These are phyloP conservation scores for Neoboletus magnificus DNA, from an alignment of 768 basidiomycete species.

Conservation along the genomic window DNA sequence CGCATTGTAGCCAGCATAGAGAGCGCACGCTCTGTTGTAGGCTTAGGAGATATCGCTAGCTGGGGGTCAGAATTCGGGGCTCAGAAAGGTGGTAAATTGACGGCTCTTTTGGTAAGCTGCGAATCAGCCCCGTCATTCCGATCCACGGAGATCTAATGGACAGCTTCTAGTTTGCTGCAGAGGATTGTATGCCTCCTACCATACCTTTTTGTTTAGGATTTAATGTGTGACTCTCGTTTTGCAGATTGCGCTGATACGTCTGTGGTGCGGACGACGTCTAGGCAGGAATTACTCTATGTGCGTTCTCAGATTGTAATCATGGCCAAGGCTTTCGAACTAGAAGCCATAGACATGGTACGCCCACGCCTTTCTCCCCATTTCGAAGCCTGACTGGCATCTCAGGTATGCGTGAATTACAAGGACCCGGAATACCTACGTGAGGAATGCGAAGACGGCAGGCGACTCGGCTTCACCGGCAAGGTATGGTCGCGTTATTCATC, in stretches of 20 bases:
- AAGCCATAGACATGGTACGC: slow-evolving; percentile 86
- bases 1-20: slow-evolving; percentile 81
- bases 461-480: slow-evolving; percentile 91
- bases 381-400: slow-evolving; percentile 1
- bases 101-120: slow-evolving; percentile 54
- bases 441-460: slow-evolving; percentile 76
- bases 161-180: slow-evolving; percentile 76
- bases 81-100: slow-evolving; percentile 50
- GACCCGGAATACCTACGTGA: slow-evolving; percentile 61
- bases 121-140: neutral
- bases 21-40: slow-evolving; percentile 69
- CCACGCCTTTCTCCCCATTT: neutral
- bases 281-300: slow-evolving; percentile 77
- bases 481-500: slow-evolving; percentile 32
- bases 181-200: slow-evolving; percentile 66
- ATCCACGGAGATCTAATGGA: neutral
- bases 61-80: slow-evolving; percentile 55
- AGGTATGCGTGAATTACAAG: slow-evolving; percentile 90
- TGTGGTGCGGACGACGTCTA: slow-evolving; percentile 70
- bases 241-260: slow-evolving; percentile 88
- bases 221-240: neutral
- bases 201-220: neutral
- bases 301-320: slow-evolving; percentile 78
- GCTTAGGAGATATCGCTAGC: slow-evolving; percentile 63
- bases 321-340: slow-evolving; percentile 79